A percentile compares a stretch with the other conserved stretches of the same genome.
These are phyloP conservation scores for Chlamydomonas sp. DNA, from an alignment of 139 green algal genomes.

Conservation along the genomic window DNA sequence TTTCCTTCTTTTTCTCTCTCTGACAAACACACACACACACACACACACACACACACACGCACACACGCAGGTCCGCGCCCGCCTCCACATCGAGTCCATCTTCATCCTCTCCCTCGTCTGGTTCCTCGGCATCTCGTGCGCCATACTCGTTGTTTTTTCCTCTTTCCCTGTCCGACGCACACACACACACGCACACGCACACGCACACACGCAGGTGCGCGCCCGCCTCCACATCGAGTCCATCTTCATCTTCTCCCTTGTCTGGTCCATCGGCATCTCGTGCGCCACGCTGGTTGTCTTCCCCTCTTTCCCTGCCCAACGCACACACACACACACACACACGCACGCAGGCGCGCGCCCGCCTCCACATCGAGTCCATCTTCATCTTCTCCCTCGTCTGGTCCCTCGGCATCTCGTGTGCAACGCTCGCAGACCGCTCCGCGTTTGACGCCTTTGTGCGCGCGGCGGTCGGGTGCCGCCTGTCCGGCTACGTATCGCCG, in stretches of 20 bases:
- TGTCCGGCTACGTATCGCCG: constrained; percentile 33
- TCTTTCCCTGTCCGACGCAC: no score
- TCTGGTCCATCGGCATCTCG: constrained; percentile 56
- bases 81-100: constrained; percentile 41
- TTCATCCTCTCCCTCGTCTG: constrained; percentile 65
- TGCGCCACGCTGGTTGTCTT: constrained; percentile 25
- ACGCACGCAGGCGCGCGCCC: constrained; percentile 7
- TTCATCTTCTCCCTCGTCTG: constrained; percentile 65
- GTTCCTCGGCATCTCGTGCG: constrained; percentile 47
- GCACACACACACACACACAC: not conserved
- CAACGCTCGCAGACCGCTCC: constrained; percentile 30
- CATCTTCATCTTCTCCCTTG: constrained; percentile 57
- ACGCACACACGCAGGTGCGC: no score
- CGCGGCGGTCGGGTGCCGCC: constrained; percentile 18
- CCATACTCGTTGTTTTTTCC: no score
- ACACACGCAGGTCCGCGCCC: not conserved
- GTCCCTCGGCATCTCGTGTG: constrained; percentile 47
- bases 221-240: constrained; percentile 39
- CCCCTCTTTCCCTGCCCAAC: not conserved
- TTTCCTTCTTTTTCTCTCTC: no score
- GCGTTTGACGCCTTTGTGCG: constrained; percentile 62
- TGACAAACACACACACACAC: no score
- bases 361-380: constrained; percentile 41
- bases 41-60: no score
- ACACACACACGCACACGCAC: no score